Evolutionary conservation across 2,329 filamentous ascomycete genomes (phyloP), one percentile per base, ranked within the genome.

Genomic region (Orbilia quercus): DNA sequence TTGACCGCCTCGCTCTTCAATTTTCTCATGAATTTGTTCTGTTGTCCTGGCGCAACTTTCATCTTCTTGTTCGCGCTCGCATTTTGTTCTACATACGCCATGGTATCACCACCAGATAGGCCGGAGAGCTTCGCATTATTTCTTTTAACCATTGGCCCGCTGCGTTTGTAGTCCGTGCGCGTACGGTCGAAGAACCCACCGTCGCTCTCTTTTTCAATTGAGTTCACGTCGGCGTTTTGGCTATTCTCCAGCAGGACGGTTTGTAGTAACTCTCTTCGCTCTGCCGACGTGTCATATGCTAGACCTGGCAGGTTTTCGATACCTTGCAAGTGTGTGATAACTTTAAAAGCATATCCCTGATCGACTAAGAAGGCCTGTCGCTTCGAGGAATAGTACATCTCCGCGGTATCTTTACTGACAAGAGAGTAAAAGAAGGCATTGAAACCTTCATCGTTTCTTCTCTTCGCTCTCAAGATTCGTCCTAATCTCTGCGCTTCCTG

Each of bases 391-490:
- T 96, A 99, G 80, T 89, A 95, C 94, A 99, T 98, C 80, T 99
- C 95, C 74, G 93, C 90, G 0, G 95, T 99, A 79, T 99, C 95
- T 80, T 98, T 98, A 4, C 91, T 96, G 2, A 99, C 95, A 0
- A 99, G 86, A 0, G 92, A 96, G 82, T 99, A 99, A 83, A 99
- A 99, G 81, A 98, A 99, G 0, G 95, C 95, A 79, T 99, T 99
- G 81, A 99, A 99, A 6, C 95, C 95, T 80, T 98, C 95, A 77
- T 99, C 95, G 78, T 97, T 98, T 80, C 95, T 87, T 16, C 95
- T 88, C 82, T 99, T 99, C 12, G 95, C 95, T 81, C 95, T 87
- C 1, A 99, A 86, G 77, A 99, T 98, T 57, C 95, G 90, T 2
- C 95, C 95, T 0, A 98, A 84, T 1, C 95, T 88, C 80, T 98